A percentile compares a stretch with the other conserved stretches of the same genome.
Evolutionary conservation across 495 filamentous ascomycete species (phyloP).

Genomic region (Penicillium lagena): DNA sequence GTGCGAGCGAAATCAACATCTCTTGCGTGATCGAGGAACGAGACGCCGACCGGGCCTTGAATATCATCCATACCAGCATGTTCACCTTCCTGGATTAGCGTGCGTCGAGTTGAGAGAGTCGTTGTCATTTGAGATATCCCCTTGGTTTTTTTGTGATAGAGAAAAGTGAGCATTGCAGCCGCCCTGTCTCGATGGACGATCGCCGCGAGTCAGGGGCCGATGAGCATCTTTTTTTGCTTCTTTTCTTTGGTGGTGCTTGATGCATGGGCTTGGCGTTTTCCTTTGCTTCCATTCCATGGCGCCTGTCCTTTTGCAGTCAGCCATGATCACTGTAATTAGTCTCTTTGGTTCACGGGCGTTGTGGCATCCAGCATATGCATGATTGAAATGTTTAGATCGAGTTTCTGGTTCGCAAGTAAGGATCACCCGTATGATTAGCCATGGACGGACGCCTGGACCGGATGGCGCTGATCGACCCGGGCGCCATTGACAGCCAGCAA

Average conservation of each 20-base stretch:
- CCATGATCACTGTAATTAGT: no score
- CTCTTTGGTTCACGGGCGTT: not conserved
- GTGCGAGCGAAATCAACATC: constrained; percentile 97
- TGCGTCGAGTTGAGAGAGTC: constrained; percentile 3
- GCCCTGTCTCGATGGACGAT: no score
- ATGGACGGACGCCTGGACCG: constrained; percentile 1
- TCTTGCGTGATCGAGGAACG: constrained; percentile 91
- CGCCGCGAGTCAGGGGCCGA: no score
- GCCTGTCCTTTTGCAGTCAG: constrained; percentile 1
- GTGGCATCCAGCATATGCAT: not conserved
- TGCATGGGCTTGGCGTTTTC: constrained; percentile 15
- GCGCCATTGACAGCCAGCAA: not conserved
- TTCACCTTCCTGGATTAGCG: constrained; percentile 57
- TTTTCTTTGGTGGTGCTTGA: constrained; percentile 5
- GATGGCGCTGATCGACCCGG: not conserved
- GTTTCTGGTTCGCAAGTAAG: constrained; percentile 5
- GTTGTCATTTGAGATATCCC: constrained; percentile 25
- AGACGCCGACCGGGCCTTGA: constrained; percentile 86
- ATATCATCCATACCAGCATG: constrained; percentile 88
- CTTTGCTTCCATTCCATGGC: not conserved
- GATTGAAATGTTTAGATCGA: constrained; percentile 1
- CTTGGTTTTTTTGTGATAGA: constrained; percentile 4
- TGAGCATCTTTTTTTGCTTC: not conserved
- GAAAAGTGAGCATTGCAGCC: constrained; percentile 4
- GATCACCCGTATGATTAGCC: not conserved